These are phyloP conservation scores for Agaricus blazei DNA, from an alignment of 768 basidiomycete species.

Conservation along the genomic window DNA sequence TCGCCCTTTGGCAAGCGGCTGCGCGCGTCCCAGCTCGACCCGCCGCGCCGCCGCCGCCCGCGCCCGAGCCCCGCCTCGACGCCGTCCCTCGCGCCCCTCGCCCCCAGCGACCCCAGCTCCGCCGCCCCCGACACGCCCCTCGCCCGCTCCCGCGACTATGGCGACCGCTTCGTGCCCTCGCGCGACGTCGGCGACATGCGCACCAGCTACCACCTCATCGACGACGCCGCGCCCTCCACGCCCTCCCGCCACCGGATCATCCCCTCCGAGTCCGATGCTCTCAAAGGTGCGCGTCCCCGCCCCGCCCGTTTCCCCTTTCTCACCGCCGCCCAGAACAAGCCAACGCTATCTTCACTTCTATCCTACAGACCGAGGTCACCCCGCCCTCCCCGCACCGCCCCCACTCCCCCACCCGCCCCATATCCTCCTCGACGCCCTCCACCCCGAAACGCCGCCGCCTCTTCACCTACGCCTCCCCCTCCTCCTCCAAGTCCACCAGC, in stretches of 20 bases:
- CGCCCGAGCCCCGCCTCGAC: constrained; percentile 19
- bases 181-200: constrained; percentile 60
- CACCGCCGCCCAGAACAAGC: constrained; percentile 59
- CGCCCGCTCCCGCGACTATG: constrained; percentile 37
- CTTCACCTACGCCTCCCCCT: constrained; percentile 64
- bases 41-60: constrained; percentile 32
- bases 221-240: constrained; percentile 50
- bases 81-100: constrained; percentile 51
- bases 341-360: constrained; percentile 73
- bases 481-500: constrained; percentile 49
- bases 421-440: constrained; percentile 38
- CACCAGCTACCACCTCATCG: constrained; percentile 62
- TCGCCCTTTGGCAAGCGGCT: constrained; percentile 81
- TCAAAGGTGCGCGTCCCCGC: constrained; percentile 47
- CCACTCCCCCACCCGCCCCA: constrained; percentile 53
- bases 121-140: constrained; percentile 38
- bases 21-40: constrained; percentile 63
- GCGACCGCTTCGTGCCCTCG: constrained; percentile 66
- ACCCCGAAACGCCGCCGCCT: constrained; percentile 53
- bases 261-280: constrained; percentile 69
- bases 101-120: constrained; percentile 51
- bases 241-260: constrained; percentile 60
- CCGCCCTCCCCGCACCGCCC: constrained; percentile 61
- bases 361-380: constrained; percentile 75
- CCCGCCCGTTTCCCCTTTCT: not conserved